These are phyloP conservation scores for Typha latifolia DNA, from an alignment of 176 grass and related monocot species.

Conservation along the genomic window DNA sequence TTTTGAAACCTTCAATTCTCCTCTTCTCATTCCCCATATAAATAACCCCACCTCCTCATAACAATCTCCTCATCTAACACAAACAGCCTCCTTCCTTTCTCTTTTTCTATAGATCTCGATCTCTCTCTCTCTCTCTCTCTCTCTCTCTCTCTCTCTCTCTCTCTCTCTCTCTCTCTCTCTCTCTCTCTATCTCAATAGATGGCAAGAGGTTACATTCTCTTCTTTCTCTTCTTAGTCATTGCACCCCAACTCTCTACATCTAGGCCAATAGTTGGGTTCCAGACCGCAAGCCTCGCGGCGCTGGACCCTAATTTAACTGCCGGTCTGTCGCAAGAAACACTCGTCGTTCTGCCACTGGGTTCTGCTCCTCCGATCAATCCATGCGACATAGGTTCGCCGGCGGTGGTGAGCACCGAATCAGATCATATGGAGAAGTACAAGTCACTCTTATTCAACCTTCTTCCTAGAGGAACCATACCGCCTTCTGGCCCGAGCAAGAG, in stretches of 20 bases:
- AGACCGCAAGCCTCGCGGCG: background rate
- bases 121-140: background rate
- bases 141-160: background rate
- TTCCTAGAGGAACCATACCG: constrained; percentile 27
- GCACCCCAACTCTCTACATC: background rate
- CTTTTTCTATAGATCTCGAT: background rate
- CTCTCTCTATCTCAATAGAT: background rate
- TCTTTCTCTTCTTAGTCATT: background rate
- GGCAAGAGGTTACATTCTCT: background rate
- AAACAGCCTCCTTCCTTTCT: background rate
- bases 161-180: background rate
- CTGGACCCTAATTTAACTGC: background rate
- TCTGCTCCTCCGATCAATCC: background rate
- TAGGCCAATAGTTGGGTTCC: background rate
- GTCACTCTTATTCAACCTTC: constrained; percentile 18
- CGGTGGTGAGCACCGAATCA: background rate
- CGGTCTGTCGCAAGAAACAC: background rate
- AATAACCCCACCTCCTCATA: background rate
- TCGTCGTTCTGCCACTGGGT: background rate
- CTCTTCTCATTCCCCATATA: background rate
- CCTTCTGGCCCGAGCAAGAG: constrained; percentile 46
- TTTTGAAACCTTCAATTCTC: too few species aligned
- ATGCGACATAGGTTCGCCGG: background rate
- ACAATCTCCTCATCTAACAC: background rate
- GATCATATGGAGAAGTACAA: constrained; percentile 6